Base-by-base conservation (phyloP, 176 grass and related monocot species). In the Thinopyrum elongatum region DNA sequence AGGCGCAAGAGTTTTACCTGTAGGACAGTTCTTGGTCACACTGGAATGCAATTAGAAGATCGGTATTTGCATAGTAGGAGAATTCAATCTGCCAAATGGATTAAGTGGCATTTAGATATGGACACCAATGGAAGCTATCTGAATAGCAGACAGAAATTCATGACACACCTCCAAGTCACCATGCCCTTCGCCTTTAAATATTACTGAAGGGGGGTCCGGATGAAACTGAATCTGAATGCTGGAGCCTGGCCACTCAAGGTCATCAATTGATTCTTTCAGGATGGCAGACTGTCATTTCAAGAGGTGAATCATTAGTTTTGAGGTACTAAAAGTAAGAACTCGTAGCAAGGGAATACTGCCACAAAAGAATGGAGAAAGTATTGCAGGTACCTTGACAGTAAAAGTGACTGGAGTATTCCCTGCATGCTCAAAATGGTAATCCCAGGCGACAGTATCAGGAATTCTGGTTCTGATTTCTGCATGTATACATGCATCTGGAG, bases 401-500 rank as follows among this genome's bases (percentile, higher is more conserved):
- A 94, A 99, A 70, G 81, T 94, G 70, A 96, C 82, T 30, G 90
- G 94, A 67, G 86, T 89, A 87, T 88, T 96, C 82, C 87, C 90
- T 4, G 83, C 81, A 47, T 84, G 92, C 64, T 96, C 92, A 91
- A 91, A 99, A 88, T 96, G 78, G 85, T 88, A 99, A 78, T 94
- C 94, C 94, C 97, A 93, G 5, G 97, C 80, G 62, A 96, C 30
- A 58, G 94, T 93, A 65, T 99, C 97, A 25, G 97, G 97, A 82
- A 99, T 97, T 91, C 94, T 99, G 26, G 97, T 99, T 91, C 94
- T 96, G 83, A 99, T 99, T 88, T 96, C 94, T 64, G 97, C 92
- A 83, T 96, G 94, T 34, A 94, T 71, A 44, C 97, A 99, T 84
- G 89, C 85, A 86, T 96, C 94, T 58, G 83, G 73, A 19, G 92